These are phyloP conservation scores for Taphrina betulina DNA, from an alignment of 1,139 yeast genomes.

Conservation along the genomic window DNA sequence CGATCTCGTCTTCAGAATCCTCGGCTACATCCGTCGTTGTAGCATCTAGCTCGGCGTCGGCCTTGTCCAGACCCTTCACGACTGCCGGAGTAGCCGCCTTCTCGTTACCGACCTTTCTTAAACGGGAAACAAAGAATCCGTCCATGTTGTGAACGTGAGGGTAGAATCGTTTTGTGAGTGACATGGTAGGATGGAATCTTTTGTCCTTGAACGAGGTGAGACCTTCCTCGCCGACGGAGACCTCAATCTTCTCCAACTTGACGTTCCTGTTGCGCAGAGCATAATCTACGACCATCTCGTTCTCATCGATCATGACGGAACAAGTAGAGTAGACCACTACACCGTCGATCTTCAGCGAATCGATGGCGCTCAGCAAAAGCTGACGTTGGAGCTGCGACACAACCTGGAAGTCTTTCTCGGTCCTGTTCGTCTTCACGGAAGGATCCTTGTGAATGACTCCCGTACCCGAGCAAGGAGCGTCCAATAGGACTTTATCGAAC, in stretches of 20 bases:
- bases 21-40: slow-evolving; percentile 88
- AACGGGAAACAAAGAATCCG: slow-evolving; percentile 96
- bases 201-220: slow-evolving; percentile 92
- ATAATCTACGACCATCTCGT: slow-evolving; percentile 97
- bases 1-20: slow-evolving; percentile 50
- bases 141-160: slow-evolving; percentile 99
- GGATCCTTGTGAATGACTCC: slow-evolving; percentile 99
- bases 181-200: slow-evolving; percentile 73
- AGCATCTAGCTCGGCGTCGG: slow-evolving; percentile 46
- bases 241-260: slow-evolving; percentile 88
- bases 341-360: slow-evolving; percentile 93
- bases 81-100: slow-evolving; percentile 55
- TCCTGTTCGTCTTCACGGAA: slow-evolving; percentile 87
- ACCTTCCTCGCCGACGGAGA: slow-evolving; percentile 93
- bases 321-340: slow-evolving; percentile 95
- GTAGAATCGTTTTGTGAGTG: slow-evolving; percentile 87
- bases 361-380: slow-evolving; percentile 87
- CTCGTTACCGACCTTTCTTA: slow-evolving; percentile 69
- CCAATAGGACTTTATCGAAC: slow-evolving; percentile 87
- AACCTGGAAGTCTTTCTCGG: slow-evolving; percentile 94
- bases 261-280: slow-evolving; percentile 95
- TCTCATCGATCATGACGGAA: slow-evolving; percentile 97
- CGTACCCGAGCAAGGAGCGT: slow-evolving; percentile 99
- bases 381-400: slow-evolving; percentile 97
- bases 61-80: slow-evolving; percentile 29